Conservation (phyloP, 73 alveolate genomes). For the Paramecium primaurelia region DNA sequence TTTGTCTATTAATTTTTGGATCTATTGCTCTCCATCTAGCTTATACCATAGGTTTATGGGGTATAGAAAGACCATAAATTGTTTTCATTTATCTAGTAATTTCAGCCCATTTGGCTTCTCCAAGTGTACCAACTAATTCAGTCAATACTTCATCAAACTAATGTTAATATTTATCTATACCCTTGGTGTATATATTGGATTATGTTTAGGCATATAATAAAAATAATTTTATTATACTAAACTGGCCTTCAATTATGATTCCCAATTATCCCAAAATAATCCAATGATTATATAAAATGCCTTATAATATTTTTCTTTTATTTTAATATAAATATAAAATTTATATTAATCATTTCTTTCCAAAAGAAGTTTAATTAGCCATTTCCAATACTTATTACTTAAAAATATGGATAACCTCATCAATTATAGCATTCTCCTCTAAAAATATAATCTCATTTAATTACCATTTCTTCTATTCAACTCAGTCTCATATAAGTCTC, state of each 20-base stretch:
- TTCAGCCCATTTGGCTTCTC: conserved; percentile 46
- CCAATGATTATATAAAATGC: background rate
- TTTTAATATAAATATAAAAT: no score
- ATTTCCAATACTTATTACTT: background rate
- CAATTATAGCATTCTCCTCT: background rate
- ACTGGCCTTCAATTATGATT: background rate
- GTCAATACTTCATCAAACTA: conserved; percentile 27
- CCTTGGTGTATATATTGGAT: background rate
- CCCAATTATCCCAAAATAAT: background rate
- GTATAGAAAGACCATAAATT: background rate
- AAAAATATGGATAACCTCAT: background rate
- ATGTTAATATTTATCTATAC: background rate
- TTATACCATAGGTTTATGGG: conserved; percentile 28
- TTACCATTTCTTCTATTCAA: conserved; percentile 34
- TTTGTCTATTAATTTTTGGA: conserved; percentile 22
- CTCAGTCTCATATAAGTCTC: background rate
- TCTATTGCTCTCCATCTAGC: conserved; percentile 56
- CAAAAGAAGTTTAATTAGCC: background rate
- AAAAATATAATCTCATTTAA: no score
- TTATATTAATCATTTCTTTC: background rate
- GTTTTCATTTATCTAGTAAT: conserved; percentile 45
- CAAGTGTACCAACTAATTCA: background rate
- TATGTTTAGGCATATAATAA: background rate
- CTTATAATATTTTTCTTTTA: background rate
- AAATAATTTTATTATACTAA: background rate